These are phyloP conservation scores for Dactylis glomerata DNA, from an alignment of 176 grass and related monocot species.

Conservation along the genomic window DNA sequence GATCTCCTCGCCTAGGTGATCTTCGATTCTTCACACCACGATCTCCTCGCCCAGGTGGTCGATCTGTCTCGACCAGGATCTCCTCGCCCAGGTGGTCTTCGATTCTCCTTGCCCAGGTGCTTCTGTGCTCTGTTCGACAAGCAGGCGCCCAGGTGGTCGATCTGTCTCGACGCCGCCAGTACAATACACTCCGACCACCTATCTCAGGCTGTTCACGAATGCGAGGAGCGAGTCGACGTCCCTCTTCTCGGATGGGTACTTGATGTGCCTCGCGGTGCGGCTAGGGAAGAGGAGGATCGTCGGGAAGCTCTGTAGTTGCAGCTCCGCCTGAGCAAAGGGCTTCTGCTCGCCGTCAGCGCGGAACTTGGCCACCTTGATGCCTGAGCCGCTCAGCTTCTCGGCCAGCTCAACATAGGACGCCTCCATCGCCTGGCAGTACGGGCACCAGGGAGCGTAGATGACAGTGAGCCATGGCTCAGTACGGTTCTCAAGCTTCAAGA, in stretches of 20 bases:
- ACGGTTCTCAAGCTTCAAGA: constrained; percentile 57
- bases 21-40: too few species aligned
- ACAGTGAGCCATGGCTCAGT: constrained; percentile 73
- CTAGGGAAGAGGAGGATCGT: constrained; percentile 83
- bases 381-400: constrained; percentile 50
- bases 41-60: too few species aligned
- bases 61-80: too few species aligned
- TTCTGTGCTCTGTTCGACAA: too few species aligned
- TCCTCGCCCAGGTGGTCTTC: too few species aligned
- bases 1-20: too few species aligned
- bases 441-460: constrained; percentile 85
- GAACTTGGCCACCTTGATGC: too few species aligned
- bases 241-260: too few species aligned
- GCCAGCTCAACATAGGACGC: constrained; percentile 72
- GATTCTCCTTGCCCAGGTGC: too few species aligned
- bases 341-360: too few species aligned
- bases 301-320: constrained; percentile 82
- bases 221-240: constrained; percentile 77
- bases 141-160: too few species aligned
- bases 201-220: constrained; percentile 76
- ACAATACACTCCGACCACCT: neutral
- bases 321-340: too few species aligned
- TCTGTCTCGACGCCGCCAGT: neutral
- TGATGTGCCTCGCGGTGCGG: constrained; percentile 67
- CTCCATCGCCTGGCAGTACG: constrained; percentile 90